Evolutionary conservation across 164 flowering plant species (phyloP), one percentile per base, ranked within the genome.

Genomic region (Aristolochia fimbriata): DNA sequence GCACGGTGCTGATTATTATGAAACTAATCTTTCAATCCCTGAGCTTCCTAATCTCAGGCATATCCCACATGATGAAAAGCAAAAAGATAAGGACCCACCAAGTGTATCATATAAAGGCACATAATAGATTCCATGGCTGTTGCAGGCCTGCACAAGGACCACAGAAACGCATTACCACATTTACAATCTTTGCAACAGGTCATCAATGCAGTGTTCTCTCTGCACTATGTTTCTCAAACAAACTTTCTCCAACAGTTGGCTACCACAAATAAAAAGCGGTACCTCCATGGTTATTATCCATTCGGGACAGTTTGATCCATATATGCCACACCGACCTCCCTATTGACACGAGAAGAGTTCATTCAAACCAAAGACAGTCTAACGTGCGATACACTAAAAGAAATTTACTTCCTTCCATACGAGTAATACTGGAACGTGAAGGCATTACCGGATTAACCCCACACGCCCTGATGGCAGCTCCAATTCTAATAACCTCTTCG

Each of bases 271-370:
- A 55, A 14, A 14, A 58, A 17, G 1, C 30, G 11, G 46, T 58
- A 91, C 96, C 96, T 88, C 87, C 99, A 88, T 88, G 11, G 93
- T 41, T 23, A 79, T 86, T 16, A 91, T 81, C 99, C 99, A 94
- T 65, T 91, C 85, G 0, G 97, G 90, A 68, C 86, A 84, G 70
- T 94, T 94, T 47, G 88, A 68, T 54, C 96, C 97, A 72, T 83
- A 94, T 21, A 94, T 91, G 45, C 99, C 96, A 62, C 99, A 94
- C 0, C 78, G 78, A 55, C 74, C 87, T 15, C 97, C 96, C 96
- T 94, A 56, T 52, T 50, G 53, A 69, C 23, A 50, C n/a, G 27
- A 15, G 59, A 56, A 22, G 27, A 2, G 1, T 15, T 52, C 27
- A 37, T 6, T 37, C 43, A 7, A 37, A 37, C 11, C 43, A 37